Evolutionary conservation across 176 grass and related monocot genomes (phyloP).

Genomic region (Bothriochloa decipiens): DNA sequence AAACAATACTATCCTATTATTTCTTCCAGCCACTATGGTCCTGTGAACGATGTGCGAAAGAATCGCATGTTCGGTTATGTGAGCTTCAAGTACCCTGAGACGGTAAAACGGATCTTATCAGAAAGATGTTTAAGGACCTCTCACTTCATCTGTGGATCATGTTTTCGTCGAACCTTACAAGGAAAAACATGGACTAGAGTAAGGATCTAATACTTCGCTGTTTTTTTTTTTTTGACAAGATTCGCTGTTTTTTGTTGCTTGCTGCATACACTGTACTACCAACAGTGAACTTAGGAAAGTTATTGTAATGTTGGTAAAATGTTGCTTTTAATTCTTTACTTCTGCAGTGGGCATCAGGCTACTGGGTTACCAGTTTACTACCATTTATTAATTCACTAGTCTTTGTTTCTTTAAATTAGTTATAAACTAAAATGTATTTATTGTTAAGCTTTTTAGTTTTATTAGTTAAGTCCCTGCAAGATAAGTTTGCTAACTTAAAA

Average conservation of each 20-base stretch:
- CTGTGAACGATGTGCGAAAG: conserved; percentile 53
- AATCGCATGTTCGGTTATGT: conserved; percentile 69
- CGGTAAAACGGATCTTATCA: conserved; percentile 54
- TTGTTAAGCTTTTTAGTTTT: not conserved
- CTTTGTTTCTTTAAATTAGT: not conserved
- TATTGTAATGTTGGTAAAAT: conserved; percentile 11
- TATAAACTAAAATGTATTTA: conserved; percentile 2
- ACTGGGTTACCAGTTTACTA: not conserved
- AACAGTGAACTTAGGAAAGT: not conserved
- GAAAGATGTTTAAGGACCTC: conserved; percentile 37
- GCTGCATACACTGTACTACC: not conserved
- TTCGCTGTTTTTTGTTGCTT: conserved; percentile 17
- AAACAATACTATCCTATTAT: conserved; percentile 30
- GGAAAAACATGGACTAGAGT: conserved; percentile 44
- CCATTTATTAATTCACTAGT: not conserved
- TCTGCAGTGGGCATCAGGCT: conserved; percentile 1
- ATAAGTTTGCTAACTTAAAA: not conserved
- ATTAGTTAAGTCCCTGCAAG: conserved; percentile 11
- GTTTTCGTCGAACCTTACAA: conserved; percentile 50
- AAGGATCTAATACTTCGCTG: not conserved
- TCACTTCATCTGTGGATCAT: conserved; percentile 61
- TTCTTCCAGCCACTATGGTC: conserved; percentile 55
- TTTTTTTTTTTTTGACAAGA: conserved; percentile 37
- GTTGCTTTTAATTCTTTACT: not conserved
- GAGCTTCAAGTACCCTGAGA: conserved; percentile 56